These are phyloP conservation scores for Ophiorrhiza pumila DNA, from an alignment of 257 asterid species.

Conservation along the genomic window DNA sequence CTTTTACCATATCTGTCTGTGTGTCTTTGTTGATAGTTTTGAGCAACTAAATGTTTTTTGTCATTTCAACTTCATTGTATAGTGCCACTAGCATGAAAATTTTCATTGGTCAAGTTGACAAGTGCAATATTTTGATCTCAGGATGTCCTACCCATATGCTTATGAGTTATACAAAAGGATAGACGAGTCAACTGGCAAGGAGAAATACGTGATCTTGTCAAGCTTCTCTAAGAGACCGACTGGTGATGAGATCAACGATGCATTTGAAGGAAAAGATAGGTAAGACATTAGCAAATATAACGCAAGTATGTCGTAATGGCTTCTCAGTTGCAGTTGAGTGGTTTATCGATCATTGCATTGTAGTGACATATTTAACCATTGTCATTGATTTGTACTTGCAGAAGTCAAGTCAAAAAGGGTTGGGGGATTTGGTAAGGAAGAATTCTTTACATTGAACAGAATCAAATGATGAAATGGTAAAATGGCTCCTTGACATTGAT, in stretches of 20 bases:
- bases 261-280: constrained; percentile 85
- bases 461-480: not conserved
- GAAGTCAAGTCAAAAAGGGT: constrained; percentile 51
- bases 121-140: constrained; percentile 21
- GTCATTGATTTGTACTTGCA: constrained; percentile 30
- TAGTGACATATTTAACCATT: constrained; percentile 13
- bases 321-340: not conserved
- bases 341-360: constrained; percentile 1
- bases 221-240: constrained; percentile 63
- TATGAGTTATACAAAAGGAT: constrained; percentile 87
- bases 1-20: not conserved
- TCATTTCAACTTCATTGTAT: not conserved
- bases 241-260: constrained; percentile 76
- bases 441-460: constrained; percentile 17
- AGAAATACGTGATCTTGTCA: constrained; percentile 58
- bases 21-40: not conserved
- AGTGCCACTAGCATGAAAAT: not conserved
- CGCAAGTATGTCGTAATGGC: not conserved
- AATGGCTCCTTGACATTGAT: constrained; percentile 15
- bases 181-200: constrained; percentile 68
- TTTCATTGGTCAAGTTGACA: not conserved
- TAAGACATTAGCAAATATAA: constrained; percentile 18
- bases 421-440: constrained; percentile 86
- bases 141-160: constrained; percentile 79
- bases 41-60: not conserved